Base-by-base conservation (phyloP, 345 rosid genomes). In the Linum lewisii region DNA sequence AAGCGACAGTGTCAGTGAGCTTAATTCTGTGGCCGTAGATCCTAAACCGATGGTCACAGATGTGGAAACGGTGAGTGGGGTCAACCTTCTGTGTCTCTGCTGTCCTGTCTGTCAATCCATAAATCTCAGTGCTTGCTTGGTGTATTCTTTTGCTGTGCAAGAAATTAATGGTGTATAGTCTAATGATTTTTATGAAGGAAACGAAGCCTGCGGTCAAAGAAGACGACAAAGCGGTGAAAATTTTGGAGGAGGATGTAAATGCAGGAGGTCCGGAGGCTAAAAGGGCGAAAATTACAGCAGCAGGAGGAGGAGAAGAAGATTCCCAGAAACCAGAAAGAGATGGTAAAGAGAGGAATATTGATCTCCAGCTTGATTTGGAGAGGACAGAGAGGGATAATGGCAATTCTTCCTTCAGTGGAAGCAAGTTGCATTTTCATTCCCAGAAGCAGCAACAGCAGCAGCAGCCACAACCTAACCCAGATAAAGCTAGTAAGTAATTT, bases 311-410 rank as follows among this genome's bases (percentile, higher is more conserved):
- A 50, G 86, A 78, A 64, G 64, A 63, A 51, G 96, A 84, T 42
- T 58, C 75, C 47, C 86, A 63, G 21, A 86, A 85, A 67, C 69
- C 78, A 18, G 58, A 14, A 42, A 8, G 47, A 42, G 50, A 66
- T 50, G 63, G 14, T 38, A 77, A 66, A 68, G 96, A 85, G 65
- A 83, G 80, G 70, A 77, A 66, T 29, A 71, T 79, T 58, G 93
- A 85, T 63, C 92, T 89, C 34, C 85, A 85, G 61, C 78, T 85
- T 57, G 95, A 89, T 76, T 68, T 85, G 75, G 96, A 85, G 64
- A 94, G 78, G 73, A 62, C 83, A 76, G 97, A 86, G 69, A 79
- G 73, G 61, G 83, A 74, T 32, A 51, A 64, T 65, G 74, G 65
- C 19, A 51, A 45, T 23, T 61, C 53, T 55, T 53, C 70, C 44